Base-by-base conservation (phyloP, 345 rosid genomes). In the Eucalyptus cloeziana region DNA sequence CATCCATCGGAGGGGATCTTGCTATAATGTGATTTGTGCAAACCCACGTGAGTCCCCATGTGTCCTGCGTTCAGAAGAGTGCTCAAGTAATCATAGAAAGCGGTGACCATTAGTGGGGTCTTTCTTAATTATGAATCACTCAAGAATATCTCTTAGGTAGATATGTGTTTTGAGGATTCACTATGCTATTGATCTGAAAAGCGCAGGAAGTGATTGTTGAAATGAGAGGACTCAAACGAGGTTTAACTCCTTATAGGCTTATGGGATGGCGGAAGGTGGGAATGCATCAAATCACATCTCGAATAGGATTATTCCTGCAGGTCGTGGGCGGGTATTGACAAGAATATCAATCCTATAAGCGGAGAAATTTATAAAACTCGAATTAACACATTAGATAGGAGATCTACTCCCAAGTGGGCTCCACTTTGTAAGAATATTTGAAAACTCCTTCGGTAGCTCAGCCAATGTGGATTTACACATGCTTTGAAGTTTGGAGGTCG, bases 201-300 rank as follows among this genome's bases (percentile, higher is more conserved):
- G 2, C 25, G 45, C 7, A 15, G 45, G 45, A 21, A 71, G 81
- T 71, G 44, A 5, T 33, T 17, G 44, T 11, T 16, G 25, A 33
- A 4, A 33, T 11, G 13, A 71, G 44, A 71, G 13, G 44, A 71
- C 44, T 33, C 24, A 19, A 17, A 71, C 44, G 40, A 5, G 44
- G 81, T 33, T 10, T 0, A 71, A 11, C 81, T 71, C 0, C 0
- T 71, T 19, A 71, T 10, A 71, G 7, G 4, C 3, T 71, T 71
- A 33, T 33, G 40, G 44, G 81, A 71, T 33, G 81, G 81, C 3
- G 13, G 7, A 71, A 7, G 81, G 79, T 19, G 11, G 33, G 40
- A 31, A 31, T 67, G 79, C 79, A 31, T 31, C 22, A 19, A 31
- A 67, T 67, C 22, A 67, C 22, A 67, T 67, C 79, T 31, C 5